Evolutionary conservation across 2,329 filamentous ascomycete species (phyloP), one percentile per base, ranked within the genome.

Genomic region (Esteya vermicola): DNA sequence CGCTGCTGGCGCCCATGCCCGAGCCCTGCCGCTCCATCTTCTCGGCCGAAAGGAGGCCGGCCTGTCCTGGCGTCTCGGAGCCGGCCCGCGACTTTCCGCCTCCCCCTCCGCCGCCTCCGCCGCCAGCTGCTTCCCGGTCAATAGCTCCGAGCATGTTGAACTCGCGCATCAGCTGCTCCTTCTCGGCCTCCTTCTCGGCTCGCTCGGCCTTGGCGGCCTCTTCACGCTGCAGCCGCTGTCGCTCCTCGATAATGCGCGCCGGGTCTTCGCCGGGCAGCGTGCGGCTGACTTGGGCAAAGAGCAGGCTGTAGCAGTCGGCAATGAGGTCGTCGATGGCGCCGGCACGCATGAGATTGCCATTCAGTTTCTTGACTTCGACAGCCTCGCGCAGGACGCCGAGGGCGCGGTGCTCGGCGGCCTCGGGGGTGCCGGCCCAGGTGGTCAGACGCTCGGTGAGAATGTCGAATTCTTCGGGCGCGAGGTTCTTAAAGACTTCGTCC

Each of bases 281-380:
- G 32, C 71, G 71, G 2, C 75, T 75, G 36, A 86, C 62, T 23
- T 79, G 72, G 16, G 70, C 67, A 54, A 85, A 91, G 14, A 93
- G 65, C 36, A 76, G 70, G 1, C 84, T 81, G 57, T 94, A 98
- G 36, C 83, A 78, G 58, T 98, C 91, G 19, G 80, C 82, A 48
- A 95, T 82, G n/a, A 96, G 70, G 52, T 98, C 91, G 51, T 98
- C 91, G 33, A 96, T 89, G 9, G 79, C 69, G 0, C 77, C 73
- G 1, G 81, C 73, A 58, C 94, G 95, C 72, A 93, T 91, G 8
- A 94, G 68, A 35, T 80, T 81, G 31, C 80, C 79, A 54, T 98
- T 98, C 33, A 95, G 71, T 55, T 75, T 76, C 54, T 76, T 76
- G 32, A 75, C 48, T 45, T 77, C 72, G 9, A 75, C 66, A 0